Evolutionary conservation across 2,329 filamentous ascomycete genomes (phyloP), one percentile per base, ranked within the genome.

Genomic region (Aciculosporium take): DNA sequence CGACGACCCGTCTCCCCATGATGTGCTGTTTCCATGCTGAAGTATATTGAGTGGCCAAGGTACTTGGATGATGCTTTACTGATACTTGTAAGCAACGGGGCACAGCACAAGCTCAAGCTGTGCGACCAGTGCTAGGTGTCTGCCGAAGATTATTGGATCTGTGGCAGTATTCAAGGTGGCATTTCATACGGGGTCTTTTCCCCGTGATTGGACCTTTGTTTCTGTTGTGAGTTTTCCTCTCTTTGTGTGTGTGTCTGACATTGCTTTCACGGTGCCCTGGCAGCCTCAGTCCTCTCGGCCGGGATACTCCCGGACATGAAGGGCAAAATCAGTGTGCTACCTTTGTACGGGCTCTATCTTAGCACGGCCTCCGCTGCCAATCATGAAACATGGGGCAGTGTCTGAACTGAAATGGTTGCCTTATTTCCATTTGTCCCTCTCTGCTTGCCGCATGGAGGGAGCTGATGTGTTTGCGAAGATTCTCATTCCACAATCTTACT

Each of bases 21-120:
- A 33, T 28, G 17, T 21, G 27, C 13, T 33, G 15, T 29, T 24
- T 17, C 9, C 5, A 28, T 10, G 5, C 25, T 9, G 17, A 40
- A 33, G 41, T 36, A 43, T 40, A 31, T 25, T 9, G 15, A n/a
- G 20, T 36, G 32, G 12, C 20, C 30, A 28, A 8, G 32, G 28
- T 40, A 43, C 37, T 21, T 34, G 15, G n/a, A 2, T 25, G 9
- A 25, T 27, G 20, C 21, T 40, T 15, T 28, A 32, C 31, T 24
- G 33, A 18, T 38, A 44, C 42, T 37, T 18, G 29, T 21, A 24
- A 32, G 39, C 18, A 21, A 25, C 25, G 37, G 18, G n/a, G 37
- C 17, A 27, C 29, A 9, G 31, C 31, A 29, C 25, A 33, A 37
- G 15, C 28, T 29, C 25, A 31, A 27, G 37, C 15, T 21, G 42